Base-by-base conservation (phyloP, 192 early-diverging fungal genomes). In the Funneliformis geosporum region DNA sequence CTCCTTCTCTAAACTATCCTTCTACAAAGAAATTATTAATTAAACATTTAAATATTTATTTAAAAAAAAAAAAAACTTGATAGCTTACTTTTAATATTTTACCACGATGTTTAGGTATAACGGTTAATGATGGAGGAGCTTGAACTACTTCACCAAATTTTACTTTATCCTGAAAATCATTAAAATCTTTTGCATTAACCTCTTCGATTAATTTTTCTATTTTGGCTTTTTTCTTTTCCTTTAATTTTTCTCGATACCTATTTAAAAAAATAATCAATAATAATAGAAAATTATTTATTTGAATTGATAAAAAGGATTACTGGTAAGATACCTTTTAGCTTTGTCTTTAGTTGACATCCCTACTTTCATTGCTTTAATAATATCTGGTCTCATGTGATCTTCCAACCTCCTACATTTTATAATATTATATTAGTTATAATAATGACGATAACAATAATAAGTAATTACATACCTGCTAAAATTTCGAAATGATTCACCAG, bases 111-210 rank as follows among this genome's bases (percentile, higher is more conserved):
- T 76, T 76, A 25, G 75, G 75, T 9, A 76, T 44, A 38, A 14
- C 23, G 6, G 59, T 65, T 40, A 76, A 33, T n/a, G 75, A 76
- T n/a, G 75, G 75, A 23, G 75, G 75, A 21, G 61, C 59, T 64
- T 76, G 55, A 38, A 76, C 75, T n/a, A 76, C 61, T 76, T 76
- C 75, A 25, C 75, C 75, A 76, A 76, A 76, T 62, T 76, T 76
- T 40, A 76, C 25, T 21, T 76, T 27, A 76, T 76, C 75, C 40
- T 76, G 38, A 14, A 76, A 64, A 50, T 47, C 25, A 64, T 64
- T 38, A 42, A 76, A 76, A 76, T 76, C 75, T 76, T 65, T 76
- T 18, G 21, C 42, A 33, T 64, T 44, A 12, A 44, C 18, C 39
- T 76, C 75, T 64, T 76, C 60, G 2, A 38, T 12, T 64, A 76